Evolutionary conservation across 139 green algal species (phyloP).

Genomic region (Chlorella vulgaris): DNA sequence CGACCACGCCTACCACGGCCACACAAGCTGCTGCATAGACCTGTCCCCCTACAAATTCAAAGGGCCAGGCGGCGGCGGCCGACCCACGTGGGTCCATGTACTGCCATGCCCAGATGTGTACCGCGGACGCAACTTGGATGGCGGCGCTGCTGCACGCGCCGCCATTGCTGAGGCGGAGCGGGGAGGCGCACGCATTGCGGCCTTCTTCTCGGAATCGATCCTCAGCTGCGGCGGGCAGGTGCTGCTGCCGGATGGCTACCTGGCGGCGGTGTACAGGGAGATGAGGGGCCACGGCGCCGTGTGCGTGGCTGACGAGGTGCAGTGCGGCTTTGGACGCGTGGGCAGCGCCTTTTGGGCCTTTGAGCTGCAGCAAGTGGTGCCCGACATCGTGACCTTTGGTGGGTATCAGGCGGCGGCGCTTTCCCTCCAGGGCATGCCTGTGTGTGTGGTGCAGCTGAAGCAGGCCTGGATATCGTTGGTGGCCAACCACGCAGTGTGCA

Average conservation of each 20-base stretch:
- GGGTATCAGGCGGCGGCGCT: background rate
- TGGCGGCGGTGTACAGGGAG: constrained; percentile 80
- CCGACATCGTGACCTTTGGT: constrained; percentile 91
- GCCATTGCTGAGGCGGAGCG: constrained; percentile 66
- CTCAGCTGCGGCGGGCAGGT: constrained; percentile 89
- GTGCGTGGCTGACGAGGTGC: constrained; percentile 73
- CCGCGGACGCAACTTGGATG: constrained; percentile 81
- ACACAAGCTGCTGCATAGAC: constrained; percentile 85
- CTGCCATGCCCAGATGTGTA: constrained; percentile 83
- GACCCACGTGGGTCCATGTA: constrained; percentile 37
- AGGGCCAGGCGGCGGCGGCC: constrained; percentile 40
- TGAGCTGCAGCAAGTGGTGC: constrained; percentile 76
- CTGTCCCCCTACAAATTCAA: constrained; percentile 93
- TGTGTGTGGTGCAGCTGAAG: background rate
- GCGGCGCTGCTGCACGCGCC: constrained; percentile 58
- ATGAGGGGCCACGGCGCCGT: constrained; percentile 85
- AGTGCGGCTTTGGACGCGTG: constrained; percentile 46
- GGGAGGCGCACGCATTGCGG: constrained; percentile 74
- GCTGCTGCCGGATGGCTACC: constrained; percentile 82
- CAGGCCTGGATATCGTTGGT: background rate
- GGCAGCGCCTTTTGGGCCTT: constrained; percentile 96
- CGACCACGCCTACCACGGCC: constrained; percentile 80
- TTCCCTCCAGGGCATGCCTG: background rate
- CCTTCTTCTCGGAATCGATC: constrained; percentile 93
- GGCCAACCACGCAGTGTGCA: too few species aligned